Conservation (phyloP, 345 rosid genomes). For the Heritiera fomes region DNA sequence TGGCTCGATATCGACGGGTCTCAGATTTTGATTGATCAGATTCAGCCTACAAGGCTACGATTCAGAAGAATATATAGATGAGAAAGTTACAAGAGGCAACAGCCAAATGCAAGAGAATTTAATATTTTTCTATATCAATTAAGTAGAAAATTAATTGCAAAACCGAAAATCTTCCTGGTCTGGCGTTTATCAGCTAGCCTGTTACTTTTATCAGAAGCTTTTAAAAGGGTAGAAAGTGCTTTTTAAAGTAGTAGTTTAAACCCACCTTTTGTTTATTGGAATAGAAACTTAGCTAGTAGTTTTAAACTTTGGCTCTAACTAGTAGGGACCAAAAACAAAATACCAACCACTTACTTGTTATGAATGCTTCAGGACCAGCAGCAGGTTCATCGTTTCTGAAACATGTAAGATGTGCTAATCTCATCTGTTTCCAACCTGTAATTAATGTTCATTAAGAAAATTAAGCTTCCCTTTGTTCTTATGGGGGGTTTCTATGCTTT, state of each 20-base stretch:
- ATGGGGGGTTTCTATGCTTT: neutral
- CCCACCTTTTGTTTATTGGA: neutral
- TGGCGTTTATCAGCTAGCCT: neutral
- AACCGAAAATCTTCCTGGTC: constrained; percentile 5
- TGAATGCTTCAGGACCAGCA: neutral
- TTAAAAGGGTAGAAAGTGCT: neutral
- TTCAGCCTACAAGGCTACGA: neutral
- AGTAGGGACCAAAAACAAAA: neutral
- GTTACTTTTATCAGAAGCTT: neutral
- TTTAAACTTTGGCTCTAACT: neutral
- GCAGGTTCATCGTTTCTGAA: neutral
- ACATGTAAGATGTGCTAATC: neutral
- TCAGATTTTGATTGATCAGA: neutral
- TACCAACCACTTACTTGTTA: neutral
- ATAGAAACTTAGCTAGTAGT: neutral
- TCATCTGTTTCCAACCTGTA: neutral
- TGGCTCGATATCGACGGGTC: neutral
- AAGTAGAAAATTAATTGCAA: neutral
- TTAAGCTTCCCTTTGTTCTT: neutral
- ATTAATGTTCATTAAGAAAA: neutral
- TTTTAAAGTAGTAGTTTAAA: neutral
- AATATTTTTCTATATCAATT: too few relatives aligned
- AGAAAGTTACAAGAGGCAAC: neutral
- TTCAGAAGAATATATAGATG: neutral
- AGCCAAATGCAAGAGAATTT: neutral